These are phyloP conservation scores for Sphaerobolus stellatus DNA, from an alignment of 1,284 basidiomycete genomes.

Conservation along the genomic window DNA sequence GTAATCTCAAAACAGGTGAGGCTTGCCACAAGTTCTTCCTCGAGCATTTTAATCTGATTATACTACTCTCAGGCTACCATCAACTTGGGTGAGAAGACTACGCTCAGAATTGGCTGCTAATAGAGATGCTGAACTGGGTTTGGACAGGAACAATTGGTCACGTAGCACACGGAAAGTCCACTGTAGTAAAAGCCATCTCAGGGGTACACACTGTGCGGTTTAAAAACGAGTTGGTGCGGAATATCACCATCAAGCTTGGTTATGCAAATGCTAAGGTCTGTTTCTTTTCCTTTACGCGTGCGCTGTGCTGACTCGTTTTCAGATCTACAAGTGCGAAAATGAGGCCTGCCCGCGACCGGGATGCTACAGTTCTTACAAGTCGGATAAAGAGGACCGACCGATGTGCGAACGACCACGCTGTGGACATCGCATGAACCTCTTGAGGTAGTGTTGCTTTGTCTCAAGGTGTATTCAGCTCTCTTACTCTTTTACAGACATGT, in stretches of 20 bases:
- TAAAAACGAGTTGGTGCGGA: constrained; percentile 97
- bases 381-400: constrained; percentile 91
- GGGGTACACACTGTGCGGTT: constrained; percentile 99
- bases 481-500: constrained; percentile 60
- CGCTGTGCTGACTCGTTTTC: constrained; percentile 9
- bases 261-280: constrained; percentile 97
- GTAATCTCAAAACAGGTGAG: constrained; percentile 97
- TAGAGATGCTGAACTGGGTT: constrained; percentile 33
- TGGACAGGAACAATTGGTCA: constrained; percentile 96
- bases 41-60: background rate
- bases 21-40: constrained; percentile 12
- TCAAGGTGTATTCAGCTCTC: background rate
- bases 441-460: constrained; percentile 42
- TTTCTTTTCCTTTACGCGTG: constrained; percentile 18
- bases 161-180: constrained; percentile 98
- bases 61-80: constrained; percentile 70
- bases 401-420: constrained; percentile 93
- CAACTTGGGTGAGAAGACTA: constrained; percentile 60
- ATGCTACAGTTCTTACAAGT: constrained; percentile 92
- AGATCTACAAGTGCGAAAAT: constrained; percentile 99
- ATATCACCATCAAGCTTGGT: constrained; percentile 98
- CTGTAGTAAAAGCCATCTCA: constrained; percentile 98
- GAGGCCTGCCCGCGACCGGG: constrained; percentile 90
- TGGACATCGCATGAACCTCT: constrained; percentile 84
- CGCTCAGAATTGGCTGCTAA: background rate